Percentiles rank a stretch among this genome's conserved stretches.
Conservation (phyloP, 2,329 filamentous ascomycete species). For the Penicillium sp. region DNA sequence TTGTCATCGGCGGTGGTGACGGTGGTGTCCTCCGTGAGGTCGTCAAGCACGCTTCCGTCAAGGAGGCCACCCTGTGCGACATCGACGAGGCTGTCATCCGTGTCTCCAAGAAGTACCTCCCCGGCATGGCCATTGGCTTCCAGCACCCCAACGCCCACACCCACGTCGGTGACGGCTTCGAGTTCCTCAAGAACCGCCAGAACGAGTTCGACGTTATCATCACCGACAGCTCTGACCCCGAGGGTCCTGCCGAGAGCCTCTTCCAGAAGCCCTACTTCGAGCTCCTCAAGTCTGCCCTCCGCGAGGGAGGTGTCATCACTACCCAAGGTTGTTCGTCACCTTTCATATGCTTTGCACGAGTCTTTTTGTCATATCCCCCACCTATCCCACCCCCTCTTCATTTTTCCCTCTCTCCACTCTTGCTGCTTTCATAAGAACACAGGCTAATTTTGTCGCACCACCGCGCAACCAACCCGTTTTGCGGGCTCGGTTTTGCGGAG, state of each 20-base stretch:
- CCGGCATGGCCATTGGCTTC: slow-evolving; percentile 89
- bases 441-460: slow-evolving; percentile 29
- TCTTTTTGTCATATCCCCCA: slow-evolving; percentile 63
- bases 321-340: slow-evolving; percentile 99
- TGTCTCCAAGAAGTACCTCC: slow-evolving; percentile 96
- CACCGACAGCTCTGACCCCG: slow-evolving; percentile 96
- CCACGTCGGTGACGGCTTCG: slow-evolving; percentile 96
- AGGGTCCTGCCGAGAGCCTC: slow-evolving; percentile 91
- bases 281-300: slow-evolving; percentile 84
- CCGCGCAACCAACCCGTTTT: slow-evolving; percentile 33
- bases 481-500: slow-evolving; percentile 33
- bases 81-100: slow-evolving; percentile 99
- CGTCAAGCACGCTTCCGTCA: slow-evolving; percentile 96
- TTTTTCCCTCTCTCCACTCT: slow-evolving; percentile 4
- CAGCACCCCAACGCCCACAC: slow-evolving; percentile 90
- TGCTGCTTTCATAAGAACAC: slow-evolving; percentile 6
- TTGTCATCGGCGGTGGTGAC: slow-evolving; percentile 97
- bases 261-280: slow-evolving; percentile 99
- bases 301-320: slow-evolving; percentile 95
- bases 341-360: slow-evolving; percentile 51
- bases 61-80: slow-evolving; percentile 95
- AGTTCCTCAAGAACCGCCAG: slow-evolving; percentile 96
- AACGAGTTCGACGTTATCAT: slow-evolving; percentile 99
- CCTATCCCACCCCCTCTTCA: slow-evolving; percentile 7
- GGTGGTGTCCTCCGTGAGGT: slow-evolving; percentile 97